Conservation (phyloP, 2,329 filamentous ascomycete genomes). For the Arthrinium phaeospermum region DNA sequence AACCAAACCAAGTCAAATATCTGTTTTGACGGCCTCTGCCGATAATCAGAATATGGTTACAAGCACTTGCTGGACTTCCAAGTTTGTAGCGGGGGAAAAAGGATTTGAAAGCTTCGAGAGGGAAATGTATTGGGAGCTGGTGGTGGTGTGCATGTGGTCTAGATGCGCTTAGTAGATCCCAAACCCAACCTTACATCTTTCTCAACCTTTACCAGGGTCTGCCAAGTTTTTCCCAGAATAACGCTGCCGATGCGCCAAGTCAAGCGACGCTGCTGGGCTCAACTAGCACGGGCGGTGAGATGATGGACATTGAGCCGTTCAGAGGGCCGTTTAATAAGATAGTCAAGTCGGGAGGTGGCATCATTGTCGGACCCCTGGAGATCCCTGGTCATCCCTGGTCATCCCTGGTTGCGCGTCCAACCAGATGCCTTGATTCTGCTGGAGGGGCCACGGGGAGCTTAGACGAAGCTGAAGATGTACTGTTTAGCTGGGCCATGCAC, state of each 20-base stretch:
- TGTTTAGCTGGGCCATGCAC: neutral
- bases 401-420: conserved; percentile 13
- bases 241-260: conserved; percentile 14
- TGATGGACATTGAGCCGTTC: conserved; percentile 7
- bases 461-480: neutral
- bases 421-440: conserved; percentile 3
- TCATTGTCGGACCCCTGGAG: conserved; percentile 17
- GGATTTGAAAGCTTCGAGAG: neutral
- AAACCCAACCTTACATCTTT: neutral
- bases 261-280: conserved; percentile 1
- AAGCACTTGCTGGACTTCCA: neutral
- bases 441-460: conserved; percentile 8
- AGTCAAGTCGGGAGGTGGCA: conserved; percentile 1
- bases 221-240: conserved; percentile 1
- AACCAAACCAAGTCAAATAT: neutral
- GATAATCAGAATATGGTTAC: neutral
- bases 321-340: conserved; percentile 7
- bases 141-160: neutral
- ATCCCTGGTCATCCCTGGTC: neutral
- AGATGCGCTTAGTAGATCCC: neutral
- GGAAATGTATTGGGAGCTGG: neutral
- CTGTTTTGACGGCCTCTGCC: neutral
- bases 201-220: neutral
- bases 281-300: conserved; percentile 9
- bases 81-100: neutral